Conservation (phyloP, 1,139 yeast genomes). For the Entelexis paramagnoliae region DNA sequence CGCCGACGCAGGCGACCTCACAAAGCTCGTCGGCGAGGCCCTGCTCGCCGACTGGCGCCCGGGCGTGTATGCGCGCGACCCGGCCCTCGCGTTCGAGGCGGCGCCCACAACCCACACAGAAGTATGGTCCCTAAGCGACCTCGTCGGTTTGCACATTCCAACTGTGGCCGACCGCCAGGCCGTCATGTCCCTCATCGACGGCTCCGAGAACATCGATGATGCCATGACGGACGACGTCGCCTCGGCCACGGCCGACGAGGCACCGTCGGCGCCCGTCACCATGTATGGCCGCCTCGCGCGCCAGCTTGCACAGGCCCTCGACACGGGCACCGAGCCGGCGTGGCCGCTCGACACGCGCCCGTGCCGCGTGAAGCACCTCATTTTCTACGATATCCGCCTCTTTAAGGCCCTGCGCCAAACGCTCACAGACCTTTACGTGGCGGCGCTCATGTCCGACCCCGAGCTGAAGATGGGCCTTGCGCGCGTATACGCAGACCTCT, state of each 20-base stretch:
- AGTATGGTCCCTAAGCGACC: conserved; percentile 7
- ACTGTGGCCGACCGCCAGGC: background rate
- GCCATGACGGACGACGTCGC: background rate
- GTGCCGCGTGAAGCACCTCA: conserved; percentile 57
- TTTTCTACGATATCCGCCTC: conserved; percentile 59
- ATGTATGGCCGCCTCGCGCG: conserved; percentile 1
- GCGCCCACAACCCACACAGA: background rate
- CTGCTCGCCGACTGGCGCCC: conserved; percentile 43
- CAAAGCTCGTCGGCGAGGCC: conserved; percentile 49
- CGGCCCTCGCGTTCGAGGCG: background rate
- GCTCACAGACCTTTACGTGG: conserved; percentile 59
- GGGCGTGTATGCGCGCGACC: conserved; percentile 6
- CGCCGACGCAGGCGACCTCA: conserved; percentile 40
- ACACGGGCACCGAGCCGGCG: background rate
- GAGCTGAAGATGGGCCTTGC: conserved; percentile 52
- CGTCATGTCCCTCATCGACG: background rate
- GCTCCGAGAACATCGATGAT: background rate
- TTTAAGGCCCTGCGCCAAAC: conserved; percentile 56
- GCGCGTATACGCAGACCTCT: conserved; percentile 67
- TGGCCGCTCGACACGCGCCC: conserved; percentile 11
- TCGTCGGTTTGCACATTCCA: conserved; percentile 3
- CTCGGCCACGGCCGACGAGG: background rate
- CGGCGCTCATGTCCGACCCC: conserved; percentile 58
- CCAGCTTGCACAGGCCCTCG: background rate
- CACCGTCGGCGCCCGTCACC: conserved; percentile 11